Evolutionary conservation across 768 basidiomycete species (phyloP), one percentile per base, ranked within the genome.

Genomic region (Lactifluus subvellereus): DNA sequence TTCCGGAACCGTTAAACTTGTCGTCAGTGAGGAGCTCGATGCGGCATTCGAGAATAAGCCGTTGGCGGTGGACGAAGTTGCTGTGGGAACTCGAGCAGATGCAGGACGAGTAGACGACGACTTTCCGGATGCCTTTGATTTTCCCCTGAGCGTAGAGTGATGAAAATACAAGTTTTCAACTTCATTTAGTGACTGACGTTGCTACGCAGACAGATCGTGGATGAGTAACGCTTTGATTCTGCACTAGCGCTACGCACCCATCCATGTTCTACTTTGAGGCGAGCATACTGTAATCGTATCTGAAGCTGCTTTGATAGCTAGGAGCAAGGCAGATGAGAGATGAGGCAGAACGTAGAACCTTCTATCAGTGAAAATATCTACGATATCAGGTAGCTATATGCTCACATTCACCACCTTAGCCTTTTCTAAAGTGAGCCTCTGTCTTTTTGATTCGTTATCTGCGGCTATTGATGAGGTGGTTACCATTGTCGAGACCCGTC

Each of bases 111-210:
- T 50, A 57, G 62, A 58, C 7, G 70, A 66, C 38, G 69, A 72
- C 8, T 64, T 61, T 74, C 60, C 78, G 3, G 37, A 20, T 27
- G 65, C 58, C 32, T 58, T 62, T 11, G 62, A 59, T 42, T 60
- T 57, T 43, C 62, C 65, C 48, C 57, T 78, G 32, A 77, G 73
- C 56, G 85, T 81, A 0, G 87, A 86, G 68, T 86, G 84, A 57
- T 83, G 86, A 68, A 89, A 89, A 74, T 89, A 89, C 30, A 89
- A 77, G 67, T 89, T 89, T 71, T 89, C 88, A 14, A 89, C 88
- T 73, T 89, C 88, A 68, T 88, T 88, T 48, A 89, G 73, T 60
- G 80, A 88, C 72, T 89, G 88, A 59, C 84, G 83, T 84, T 88
- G 86, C 87, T 88, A 69, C 53, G 40, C 58, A 60, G 47, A 50